phyloP scores from a whole-genome alignment of 495 filamentous ascomycete species.

The Lasiosphaeria miniovina region DNA sequence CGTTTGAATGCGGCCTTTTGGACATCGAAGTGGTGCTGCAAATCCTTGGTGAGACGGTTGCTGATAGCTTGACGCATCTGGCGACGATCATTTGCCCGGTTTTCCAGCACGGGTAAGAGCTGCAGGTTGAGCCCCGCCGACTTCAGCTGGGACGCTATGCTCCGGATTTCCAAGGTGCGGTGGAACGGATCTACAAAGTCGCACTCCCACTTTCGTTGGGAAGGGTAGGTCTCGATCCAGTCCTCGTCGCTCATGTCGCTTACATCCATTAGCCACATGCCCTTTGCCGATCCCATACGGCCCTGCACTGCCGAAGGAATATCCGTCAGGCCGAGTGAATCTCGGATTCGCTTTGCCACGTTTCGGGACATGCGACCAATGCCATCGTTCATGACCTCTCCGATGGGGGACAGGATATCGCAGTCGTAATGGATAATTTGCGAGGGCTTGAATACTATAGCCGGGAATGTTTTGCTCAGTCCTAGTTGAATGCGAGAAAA shows the following conservation, averaged over 20 bases:
- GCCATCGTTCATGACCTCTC: conserved; percentile 75
- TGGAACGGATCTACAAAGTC: conserved; percentile 49
- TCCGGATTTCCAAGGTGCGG: conserved; percentile 71
- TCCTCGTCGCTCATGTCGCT: conserved; percentile 39
- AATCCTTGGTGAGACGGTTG: conserved; percentile 54
- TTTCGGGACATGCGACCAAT: conserved; percentile 67
- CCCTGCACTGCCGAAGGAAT: conserved; percentile 77
- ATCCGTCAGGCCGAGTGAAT: conserved; percentile 54
- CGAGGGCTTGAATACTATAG: conserved; percentile 31
- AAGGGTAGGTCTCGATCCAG: conserved; percentile 78
- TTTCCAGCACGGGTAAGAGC: conserved; percentile 71
- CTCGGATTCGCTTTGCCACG: conserved; percentile 59
- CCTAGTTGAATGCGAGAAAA: conserved; percentile 46
- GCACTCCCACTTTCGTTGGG: conserved; percentile 75
- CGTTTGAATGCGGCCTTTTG: conserved; percentile 56
- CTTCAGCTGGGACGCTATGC: conserved; percentile 57
- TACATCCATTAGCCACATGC: conserved; percentile 77
- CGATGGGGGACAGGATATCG: conserved; percentile 37
- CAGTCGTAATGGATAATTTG: conserved; percentile 33
- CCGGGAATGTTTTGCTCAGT: conserved; percentile 42
- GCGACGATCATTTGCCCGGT: conserved; percentile 52
- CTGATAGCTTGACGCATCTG: conserved; percentile 55
- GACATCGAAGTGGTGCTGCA: conserved; percentile 57
- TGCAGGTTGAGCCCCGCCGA: conserved; percentile 71
- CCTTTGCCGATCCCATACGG: conserved; percentile 81